Evolutionary conservation across 208 protist genomes (phyloP), one percentile per base, ranked within the genome.

Genomic region (Trypanosoma congolense): DNA sequence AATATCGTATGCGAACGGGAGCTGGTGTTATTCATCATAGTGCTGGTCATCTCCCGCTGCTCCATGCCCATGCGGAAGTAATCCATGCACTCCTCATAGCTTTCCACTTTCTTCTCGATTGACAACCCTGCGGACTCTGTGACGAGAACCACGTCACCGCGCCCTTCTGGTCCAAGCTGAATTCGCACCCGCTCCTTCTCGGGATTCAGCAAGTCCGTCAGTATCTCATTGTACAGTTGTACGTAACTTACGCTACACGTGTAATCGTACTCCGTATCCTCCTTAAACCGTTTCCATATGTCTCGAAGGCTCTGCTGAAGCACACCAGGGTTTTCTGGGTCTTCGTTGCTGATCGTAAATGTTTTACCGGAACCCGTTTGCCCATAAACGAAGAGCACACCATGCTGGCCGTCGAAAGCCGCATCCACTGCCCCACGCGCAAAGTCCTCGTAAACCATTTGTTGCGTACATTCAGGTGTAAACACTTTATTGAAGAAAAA

Each of bases 1-100:
- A 98, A 96, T 56, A 98, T 69, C 35, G 95, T 93, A 70, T 98
- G 95, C 4, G 83, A 92, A 49, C 95, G 81, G 16, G 86, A 95
- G 53, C 74, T 89, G 6, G 53, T 84, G 35, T 61, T 70, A 75
- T 98, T 98, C 92, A 98, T 97, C 35, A 69, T 77, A 8, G 95
- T 98, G 55, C 83, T 85, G 14, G 67, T 80, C 64, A 97, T 92
- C 56, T 95, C 92, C 49, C 93, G 90, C 0, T 77, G 80, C 22
- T 63, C 64, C 63, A 88, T 73, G 46, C 93, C 93, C 3, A 67
- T 51, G 25, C 83, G 68, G 56, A 97, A 93, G 56, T 70, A 58
- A n/a, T 73, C 42, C 72, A 93, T 87, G 14, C 77, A 85, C 19
- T 59, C 45, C 54, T 89, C 66, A 68, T 89, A 90, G 62, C 75